Percentiles rank a stretch among this genome's conserved stretches.
Evolutionary conservation across 1,139 yeast genomes (phyloP).

Genomic region (Protomyces inouyei): DNA sequence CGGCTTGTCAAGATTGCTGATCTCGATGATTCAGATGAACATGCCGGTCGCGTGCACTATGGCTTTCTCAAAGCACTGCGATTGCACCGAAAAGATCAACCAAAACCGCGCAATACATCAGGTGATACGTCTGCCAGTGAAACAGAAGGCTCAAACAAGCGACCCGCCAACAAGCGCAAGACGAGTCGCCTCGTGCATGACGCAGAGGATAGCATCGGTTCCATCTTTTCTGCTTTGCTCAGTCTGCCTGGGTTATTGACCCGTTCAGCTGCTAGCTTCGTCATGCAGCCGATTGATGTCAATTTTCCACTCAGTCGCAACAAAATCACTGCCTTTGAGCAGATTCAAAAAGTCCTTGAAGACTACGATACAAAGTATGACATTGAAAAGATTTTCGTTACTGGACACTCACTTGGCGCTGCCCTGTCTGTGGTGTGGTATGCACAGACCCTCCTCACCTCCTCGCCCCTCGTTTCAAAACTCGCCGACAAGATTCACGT

Average conservation of each 20-base stretch:
- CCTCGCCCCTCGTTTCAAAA: not conserved
- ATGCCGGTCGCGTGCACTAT: constrained; percentile 22
- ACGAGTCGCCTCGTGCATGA: not conserved
- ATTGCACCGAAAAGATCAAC: constrained; percentile 9
- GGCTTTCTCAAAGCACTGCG: constrained; percentile 24
- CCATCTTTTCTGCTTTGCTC: constrained; percentile 14
- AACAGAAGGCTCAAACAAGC: not conserved
- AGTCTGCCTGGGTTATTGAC: constrained; percentile 4
- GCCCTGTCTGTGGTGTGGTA: constrained; percentile 21
- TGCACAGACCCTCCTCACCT: constrained; percentile 14
- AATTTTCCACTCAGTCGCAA: constrained; percentile 14
- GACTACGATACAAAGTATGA: not conserved
- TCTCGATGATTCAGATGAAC: constrained; percentile 1
- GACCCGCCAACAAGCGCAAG: constrained; percentile 1
- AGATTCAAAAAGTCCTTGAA: not conserved
- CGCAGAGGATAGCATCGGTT: constrained; percentile 12
- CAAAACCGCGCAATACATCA: not conserved
- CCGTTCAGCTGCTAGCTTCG: not conserved
- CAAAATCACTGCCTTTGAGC: constrained; percentile 24
- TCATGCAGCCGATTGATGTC: constrained; percentile 12
- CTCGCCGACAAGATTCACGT: constrained; percentile 4
- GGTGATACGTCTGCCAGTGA: constrained; percentile 1
- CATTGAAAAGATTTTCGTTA: constrained; percentile 1
- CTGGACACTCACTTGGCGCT: constrained; percentile 24
- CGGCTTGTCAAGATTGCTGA: constrained; percentile 14